phyloP scores from a whole-genome alignment of 768 basidiomycete genomes.

The Kwoniella bestiolae region DNA sequence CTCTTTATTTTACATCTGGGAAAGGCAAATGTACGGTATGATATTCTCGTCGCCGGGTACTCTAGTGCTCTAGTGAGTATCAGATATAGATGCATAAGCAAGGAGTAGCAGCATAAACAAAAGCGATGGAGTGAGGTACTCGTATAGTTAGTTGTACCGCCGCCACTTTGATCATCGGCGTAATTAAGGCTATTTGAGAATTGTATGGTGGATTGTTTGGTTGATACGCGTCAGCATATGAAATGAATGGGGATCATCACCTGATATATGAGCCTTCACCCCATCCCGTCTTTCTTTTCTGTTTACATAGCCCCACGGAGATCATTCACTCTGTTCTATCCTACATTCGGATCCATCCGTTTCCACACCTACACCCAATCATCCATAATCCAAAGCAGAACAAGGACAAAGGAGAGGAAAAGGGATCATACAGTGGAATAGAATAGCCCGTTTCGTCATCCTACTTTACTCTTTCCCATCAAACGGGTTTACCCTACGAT shows the following conservation, averaged over 20 bases:
- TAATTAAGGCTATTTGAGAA: slow-evolving; percentile 4
- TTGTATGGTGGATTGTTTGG: neutral
- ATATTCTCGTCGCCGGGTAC: too few relatives aligned
- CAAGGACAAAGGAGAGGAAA: slow-evolving; percentile 3
- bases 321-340: neutral
- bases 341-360: neutral
- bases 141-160: too few relatives aligned
- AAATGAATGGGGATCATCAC: too few relatives aligned
- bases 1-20: too few relatives aligned
- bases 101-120: too few relatives aligned
- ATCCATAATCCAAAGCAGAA: neutral
- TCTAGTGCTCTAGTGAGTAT: too few relatives aligned
- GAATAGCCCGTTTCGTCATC: neutral
- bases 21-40: too few relatives aligned
- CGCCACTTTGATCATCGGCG: slow-evolving; percentile 7
- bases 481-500: neutral
- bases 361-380: too few relatives aligned
- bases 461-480: neutral
- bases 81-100: too few relatives aligned
- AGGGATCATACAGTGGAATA: neutral
- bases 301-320: neutral
- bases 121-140: too few relatives aligned
- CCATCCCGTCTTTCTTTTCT: too few relatives aligned
- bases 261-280: too few relatives aligned
- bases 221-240: neutral